Conservation (phyloP, 495 filamentous ascomycete species). For the Parmelia sp. region DNA sequence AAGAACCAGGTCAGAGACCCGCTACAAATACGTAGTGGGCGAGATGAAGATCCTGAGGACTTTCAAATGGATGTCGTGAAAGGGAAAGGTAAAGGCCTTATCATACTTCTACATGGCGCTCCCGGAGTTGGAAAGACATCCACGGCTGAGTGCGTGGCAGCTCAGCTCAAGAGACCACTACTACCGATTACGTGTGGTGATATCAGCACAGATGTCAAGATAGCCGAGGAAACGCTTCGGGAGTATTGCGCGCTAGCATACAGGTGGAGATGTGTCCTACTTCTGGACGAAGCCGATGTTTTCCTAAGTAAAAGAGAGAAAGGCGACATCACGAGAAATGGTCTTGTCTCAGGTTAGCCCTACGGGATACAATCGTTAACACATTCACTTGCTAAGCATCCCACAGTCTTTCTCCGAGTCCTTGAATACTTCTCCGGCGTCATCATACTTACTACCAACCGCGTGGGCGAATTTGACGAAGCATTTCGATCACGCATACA, state of each 20-base stretch:
- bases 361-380: too few species aligned
- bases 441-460: conserved; percentile 52
- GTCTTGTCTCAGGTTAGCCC: conserved; percentile 20
- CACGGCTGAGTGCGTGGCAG: conserved; percentile 36
- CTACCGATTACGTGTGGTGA: conserved; percentile 30
- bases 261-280: conserved; percentile 36
- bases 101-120: conserved; percentile 47
- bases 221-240: conserved; percentile 32
- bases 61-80: conserved; percentile 27
- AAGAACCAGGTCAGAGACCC: conserved; percentile 6
- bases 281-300: conserved; percentile 64
- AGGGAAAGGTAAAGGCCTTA: conserved; percentile 40
- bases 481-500: conserved; percentile 49
- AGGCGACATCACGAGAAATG: conserved; percentile 30
- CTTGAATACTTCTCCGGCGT: conserved; percentile 54
- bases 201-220: conserved; percentile 14
- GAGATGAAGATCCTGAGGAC: not conserved
- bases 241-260: conserved; percentile 31
- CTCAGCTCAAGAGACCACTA: conserved; percentile 28
- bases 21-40: not conserved
- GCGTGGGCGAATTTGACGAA: conserved; percentile 39
- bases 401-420: conserved; percentile 41
- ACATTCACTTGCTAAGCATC: not conserved
- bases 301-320: conserved; percentile 51
- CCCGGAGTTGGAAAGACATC: conserved; percentile 42